Conservation (phyloP, 495 filamentous ascomycete genomes). For the Apodospora peruviana region DNA sequence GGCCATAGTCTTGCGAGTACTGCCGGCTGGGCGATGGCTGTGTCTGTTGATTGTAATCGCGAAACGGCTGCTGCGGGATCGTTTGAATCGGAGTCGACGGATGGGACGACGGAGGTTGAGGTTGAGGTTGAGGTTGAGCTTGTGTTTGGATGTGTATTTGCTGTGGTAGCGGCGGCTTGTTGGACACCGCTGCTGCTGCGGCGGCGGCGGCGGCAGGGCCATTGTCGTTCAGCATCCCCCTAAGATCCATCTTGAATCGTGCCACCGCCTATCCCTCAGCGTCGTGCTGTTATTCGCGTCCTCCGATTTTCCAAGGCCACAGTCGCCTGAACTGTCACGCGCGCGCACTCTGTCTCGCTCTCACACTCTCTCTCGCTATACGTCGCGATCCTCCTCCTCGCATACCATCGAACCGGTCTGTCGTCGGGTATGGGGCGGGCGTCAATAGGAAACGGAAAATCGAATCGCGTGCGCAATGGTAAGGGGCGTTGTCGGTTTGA, state of each 20-base stretch:
- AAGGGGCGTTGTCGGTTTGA: background rate
- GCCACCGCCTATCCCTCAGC: background rate
- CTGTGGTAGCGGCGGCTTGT: constrained; percentile 19
- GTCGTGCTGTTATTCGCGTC: background rate
- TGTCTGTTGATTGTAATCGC: constrained; percentile 39
- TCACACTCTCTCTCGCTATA: constrained; percentile 7
- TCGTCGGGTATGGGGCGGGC: background rate
- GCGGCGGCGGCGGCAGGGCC: constrained; percentile 21
- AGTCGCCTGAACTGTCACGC: no score
- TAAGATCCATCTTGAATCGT: constrained; percentile 47
- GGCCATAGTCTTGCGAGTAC: constrained; percentile 36
- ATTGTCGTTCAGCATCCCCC: constrained; percentile 48
- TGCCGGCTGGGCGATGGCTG: constrained; percentile 39
- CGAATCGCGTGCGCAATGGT: background rate
- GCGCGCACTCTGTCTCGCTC: background rate
- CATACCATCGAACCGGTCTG: constrained; percentile 12
- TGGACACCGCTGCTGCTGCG: constrained; percentile 17
- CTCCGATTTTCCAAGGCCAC: background rate
- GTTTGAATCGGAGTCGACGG: constrained; percentile 45
- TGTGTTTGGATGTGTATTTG: constrained; percentile 15
- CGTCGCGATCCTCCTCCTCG: constrained; percentile 6
- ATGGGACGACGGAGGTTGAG: constrained; percentile 25
- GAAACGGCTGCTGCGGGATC: constrained; percentile 35
- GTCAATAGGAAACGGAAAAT: background rate
- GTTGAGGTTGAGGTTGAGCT: constrained; percentile 19